Percentiles rank a stretch among this genome's conserved stretches.
phyloP scores from a whole-genome alignment of 768 basidiomycete species.

The Suillus alpinus region DNA sequence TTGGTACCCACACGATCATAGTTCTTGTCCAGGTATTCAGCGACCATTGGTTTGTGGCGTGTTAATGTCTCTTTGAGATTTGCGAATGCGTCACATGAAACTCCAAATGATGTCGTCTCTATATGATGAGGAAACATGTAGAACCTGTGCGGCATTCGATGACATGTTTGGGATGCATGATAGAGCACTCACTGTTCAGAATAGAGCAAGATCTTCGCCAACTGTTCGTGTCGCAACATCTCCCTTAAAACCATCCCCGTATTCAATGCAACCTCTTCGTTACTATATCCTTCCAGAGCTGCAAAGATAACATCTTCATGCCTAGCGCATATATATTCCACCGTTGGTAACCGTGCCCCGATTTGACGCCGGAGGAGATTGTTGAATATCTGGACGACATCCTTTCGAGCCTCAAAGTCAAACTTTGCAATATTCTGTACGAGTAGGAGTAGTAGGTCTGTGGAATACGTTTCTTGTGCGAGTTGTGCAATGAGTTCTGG shows the following conservation, averaged over 20 bases:
- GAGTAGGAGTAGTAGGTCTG: constrained; percentile 79
- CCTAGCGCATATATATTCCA: constrained; percentile 84
- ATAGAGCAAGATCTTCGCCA: constrained; percentile 86
- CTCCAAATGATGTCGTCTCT: constrained; percentile 96
- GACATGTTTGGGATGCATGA: not conserved
- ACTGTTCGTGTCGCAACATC: constrained; percentile 90
- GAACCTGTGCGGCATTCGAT: constrained; percentile 52
- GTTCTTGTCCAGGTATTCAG: constrained; percentile 93
- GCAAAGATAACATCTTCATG: constrained; percentile 78
- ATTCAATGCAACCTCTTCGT: constrained; percentile 94
- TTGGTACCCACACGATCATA: constrained; percentile 77
- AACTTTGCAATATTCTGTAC: constrained; percentile 81
- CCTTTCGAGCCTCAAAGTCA: constrained; percentile 92
- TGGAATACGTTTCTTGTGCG: constrained; percentile 92
- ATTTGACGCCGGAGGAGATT: constrained; percentile 89
- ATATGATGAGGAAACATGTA: constrained; percentile 97
- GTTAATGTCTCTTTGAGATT: constrained; percentile 98
- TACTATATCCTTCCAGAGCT: constrained; percentile 87
- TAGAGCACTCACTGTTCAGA: constrained; percentile 81
- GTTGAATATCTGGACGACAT: constrained; percentile 85
- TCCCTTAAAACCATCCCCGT: constrained; percentile 98
- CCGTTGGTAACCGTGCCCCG: constrained; percentile 91
- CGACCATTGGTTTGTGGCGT: constrained; percentile 97
- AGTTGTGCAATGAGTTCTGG: constrained; percentile 92
- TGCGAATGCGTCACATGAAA: constrained; percentile 96